phyloP scores from a whole-genome alignment of 176 grass and related monocot genomes.

The Hordeum marinum region DNA sequence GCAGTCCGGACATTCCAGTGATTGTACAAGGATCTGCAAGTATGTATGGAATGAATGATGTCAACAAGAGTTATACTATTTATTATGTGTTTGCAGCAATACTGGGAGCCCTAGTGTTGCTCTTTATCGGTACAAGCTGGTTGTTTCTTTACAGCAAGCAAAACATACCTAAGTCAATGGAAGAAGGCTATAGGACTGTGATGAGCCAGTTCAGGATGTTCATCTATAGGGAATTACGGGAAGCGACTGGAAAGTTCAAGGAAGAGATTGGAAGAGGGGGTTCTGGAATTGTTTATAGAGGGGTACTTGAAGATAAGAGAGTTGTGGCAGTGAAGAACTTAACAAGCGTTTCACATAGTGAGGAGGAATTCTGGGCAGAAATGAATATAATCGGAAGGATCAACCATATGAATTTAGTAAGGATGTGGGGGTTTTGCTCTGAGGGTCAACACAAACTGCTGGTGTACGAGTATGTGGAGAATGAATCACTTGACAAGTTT shows the following conservation, averaged over 20 bases:
- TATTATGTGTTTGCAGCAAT: constrained; percentile 50
- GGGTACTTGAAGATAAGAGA: constrained; percentile 53
- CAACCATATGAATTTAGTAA: constrained; percentile 65
- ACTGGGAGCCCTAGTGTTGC: constrained; percentile 40
- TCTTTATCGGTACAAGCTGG: constrained; percentile 56
- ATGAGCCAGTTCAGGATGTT: constrained; percentile 59
- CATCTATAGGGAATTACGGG: constrained; percentile 48
- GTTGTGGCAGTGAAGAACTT: constrained; percentile 66
- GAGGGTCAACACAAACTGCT: constrained; percentile 43
- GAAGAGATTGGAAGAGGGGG: constrained; percentile 72
- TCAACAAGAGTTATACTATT: constrained; percentile 36
- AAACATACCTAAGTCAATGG: constrained; percentile 40
- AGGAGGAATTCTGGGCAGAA: constrained; percentile 61
- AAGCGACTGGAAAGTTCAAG: constrained; percentile 63
- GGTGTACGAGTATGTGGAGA: constrained; percentile 67
- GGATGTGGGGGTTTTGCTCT: constrained; percentile 59
- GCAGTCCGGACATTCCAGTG: neutral
- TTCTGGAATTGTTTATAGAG: constrained; percentile 63
- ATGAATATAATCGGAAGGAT: constrained; percentile 56
- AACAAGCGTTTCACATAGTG: constrained; percentile 31
- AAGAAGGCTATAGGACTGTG: constrained; percentile 63
- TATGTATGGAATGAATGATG: constrained; percentile 27
- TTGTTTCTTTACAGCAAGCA: constrained; percentile 53
- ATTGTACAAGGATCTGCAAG: constrained; percentile 31
- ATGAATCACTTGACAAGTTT: constrained; percentile 58